Base-by-base conservation (phyloP, 176 grass and related monocot species). In the Dactylis glomerata region DNA sequence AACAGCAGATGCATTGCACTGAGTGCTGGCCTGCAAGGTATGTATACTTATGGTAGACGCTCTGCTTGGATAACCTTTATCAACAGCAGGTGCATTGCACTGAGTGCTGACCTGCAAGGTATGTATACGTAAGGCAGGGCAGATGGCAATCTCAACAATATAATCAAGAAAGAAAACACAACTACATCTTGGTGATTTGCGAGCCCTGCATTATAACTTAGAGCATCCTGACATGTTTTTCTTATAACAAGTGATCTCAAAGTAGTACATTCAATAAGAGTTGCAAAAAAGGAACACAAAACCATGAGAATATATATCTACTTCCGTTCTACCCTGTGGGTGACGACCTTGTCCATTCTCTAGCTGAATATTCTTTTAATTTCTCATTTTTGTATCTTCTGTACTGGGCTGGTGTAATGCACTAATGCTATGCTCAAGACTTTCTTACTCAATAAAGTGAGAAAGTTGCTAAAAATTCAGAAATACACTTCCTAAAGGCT, bases 11-110 rank as follows among this genome's bases (percentile, higher is more conserved):
- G 61, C 58, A 78, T 42, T 82, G 36, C 67, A 50, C 14, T 82
- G 33, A 68, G 51, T 59, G 23, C 91, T 87, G 20, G 17, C 85
- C 95, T 98, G 86, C 86, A 74, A 90, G 80, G 13, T 72, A 69
- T 70, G 34, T 59, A 73, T 40, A 76, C 72, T 73, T 68, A n/a
- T 78, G 73, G 89, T n/a, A 27, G 67, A 42, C 41, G 0, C 88
- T 81, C 86, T 97, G 46, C 37, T 38, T 81, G 52, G 30, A 83
- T 73, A 73, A 37, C 67, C 76, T 81, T 76, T 87, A 75, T 73
- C 58, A 77, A 76, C 75, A 74, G 85, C 5, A 27, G 68, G 84
- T 88, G 58, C 56, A 77, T 40, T 82, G 33, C 66, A 55, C 13
- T 81, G 32, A 68, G 49, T 57, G 26, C 91, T 86, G 19, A 13